Evolutionary conservation across 2,329 filamentous ascomycete genomes (phyloP), one percentile per base, ranked within the genome.

Genomic region (Endothia cerciana): DNA sequence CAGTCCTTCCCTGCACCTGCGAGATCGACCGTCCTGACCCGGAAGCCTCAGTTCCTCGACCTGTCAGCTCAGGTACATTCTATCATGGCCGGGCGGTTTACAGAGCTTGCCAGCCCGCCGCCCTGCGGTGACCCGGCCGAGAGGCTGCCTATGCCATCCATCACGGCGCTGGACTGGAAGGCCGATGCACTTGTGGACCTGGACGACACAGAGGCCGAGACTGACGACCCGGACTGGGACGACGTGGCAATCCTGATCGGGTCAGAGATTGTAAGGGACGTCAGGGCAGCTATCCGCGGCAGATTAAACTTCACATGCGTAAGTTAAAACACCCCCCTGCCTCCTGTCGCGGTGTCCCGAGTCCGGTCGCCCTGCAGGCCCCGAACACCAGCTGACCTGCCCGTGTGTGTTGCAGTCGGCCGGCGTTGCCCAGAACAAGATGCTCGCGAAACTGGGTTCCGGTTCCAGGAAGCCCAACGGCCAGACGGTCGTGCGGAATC

Each of bases 401-500:
- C 19, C 25, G 3, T 33, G 36, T 11, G 3, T 33, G 36, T 11
- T 38, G 41, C 53, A 63, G 61, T 63, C 61, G 40, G 94, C 88
- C 0, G 95, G 95, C 7, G 83, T 99, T 69, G 91, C 93, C 38
- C 87, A 86, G 70, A 99, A 97, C 81, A 99, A 98, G 79, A 93
- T 97, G 86, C 83, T 99, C 67, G 93, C 94, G 68, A 99, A 99
- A 80, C 81, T 99, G 65, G 95, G 94, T 38, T 97, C 93, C 30
- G 93, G 87, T 7, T 89, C 94, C 80, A 94, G 93, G 79, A 99
- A 99, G 77, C 95, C 95, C 41, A 95, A 97, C 74, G 87, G 91
- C 71, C 95, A 99, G 78, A 98, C 94, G 0, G 87, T 98, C n/a
- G 89, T 99, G 59, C 90, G 95, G 30, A 94, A 92, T 74, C 88